These are phyloP conservation scores for Amylostereum chailletii DNA, from an alignment of 1,284 basidiomycete genomes.

Conservation along the genomic window DNA sequence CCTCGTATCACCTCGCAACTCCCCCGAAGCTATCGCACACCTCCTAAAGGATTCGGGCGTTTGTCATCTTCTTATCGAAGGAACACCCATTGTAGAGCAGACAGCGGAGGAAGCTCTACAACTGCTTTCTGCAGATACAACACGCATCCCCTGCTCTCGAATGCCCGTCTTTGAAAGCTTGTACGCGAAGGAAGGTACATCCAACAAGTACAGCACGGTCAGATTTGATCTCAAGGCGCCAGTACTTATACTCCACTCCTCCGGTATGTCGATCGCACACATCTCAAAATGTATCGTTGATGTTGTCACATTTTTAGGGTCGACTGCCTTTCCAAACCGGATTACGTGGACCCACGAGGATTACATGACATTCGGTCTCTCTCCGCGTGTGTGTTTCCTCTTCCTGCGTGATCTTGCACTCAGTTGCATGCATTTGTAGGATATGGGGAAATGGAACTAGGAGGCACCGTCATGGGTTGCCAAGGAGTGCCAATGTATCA, in stretches of 20 bases:
- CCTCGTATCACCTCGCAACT: slow-evolving; percentile 23
- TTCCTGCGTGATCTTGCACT: not conserved
- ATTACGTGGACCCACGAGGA: slow-evolving; percentile 4
- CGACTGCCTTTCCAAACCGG: slow-evolving; percentile 14
- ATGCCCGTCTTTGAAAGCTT: slow-evolving; percentile 18
- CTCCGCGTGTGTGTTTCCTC: not conserved
- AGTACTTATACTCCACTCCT: slow-evolving; percentile 22
- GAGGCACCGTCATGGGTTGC: not conserved
- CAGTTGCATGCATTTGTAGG: not conserved
- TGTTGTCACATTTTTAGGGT: slow-evolving; percentile 6
- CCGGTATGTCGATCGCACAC: slow-evolving; percentile 15
- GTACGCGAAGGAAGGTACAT: slow-evolving; percentile 8
- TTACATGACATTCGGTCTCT: not conserved
- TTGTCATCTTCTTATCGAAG: slow-evolving; percentile 6
- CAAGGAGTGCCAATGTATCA: slow-evolving; percentile 15
- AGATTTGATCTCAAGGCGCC: slow-evolving; percentile 14
- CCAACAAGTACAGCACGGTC: slow-evolving; percentile 13
- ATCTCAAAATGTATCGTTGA: not conserved
- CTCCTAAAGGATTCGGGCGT: slow-evolving; percentile 13
- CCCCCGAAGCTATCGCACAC: slow-evolving; percentile 20
- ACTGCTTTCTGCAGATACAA: slow-evolving; percentile 5
- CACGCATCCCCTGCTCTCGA: slow-evolving; percentile 2
- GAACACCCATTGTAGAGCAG: slow-evolving; percentile 13
- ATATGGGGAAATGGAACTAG: not conserved
- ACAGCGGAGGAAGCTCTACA: slow-evolving; percentile 10